These are phyloP conservation scores for Gnomoniopsis smithogilvyi DNA, from an alignment of 2,329 filamentous ascomycete genomes.

Conservation along the genomic window DNA sequence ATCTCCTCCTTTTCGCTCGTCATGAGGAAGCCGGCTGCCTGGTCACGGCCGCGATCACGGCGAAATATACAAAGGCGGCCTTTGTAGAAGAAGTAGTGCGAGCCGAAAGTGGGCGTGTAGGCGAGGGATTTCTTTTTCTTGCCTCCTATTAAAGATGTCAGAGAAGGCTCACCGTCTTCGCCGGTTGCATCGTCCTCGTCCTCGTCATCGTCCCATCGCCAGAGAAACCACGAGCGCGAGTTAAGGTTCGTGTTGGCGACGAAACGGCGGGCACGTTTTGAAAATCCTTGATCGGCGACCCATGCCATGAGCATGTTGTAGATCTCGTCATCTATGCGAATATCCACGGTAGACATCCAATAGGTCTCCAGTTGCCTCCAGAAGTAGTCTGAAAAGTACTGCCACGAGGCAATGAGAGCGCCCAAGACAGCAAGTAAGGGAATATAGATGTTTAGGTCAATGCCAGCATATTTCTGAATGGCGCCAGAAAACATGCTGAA, in stretches of 20 bases:
- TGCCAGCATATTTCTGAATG: conserved; percentile 52
- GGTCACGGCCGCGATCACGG: conserved; percentile 46
- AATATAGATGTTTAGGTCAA: conserved; percentile 62
- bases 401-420: conserved; percentile 46
- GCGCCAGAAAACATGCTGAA: conserved; percentile 56
- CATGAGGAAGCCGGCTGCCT: conserved; percentile 31
- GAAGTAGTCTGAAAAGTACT: conserved; percentile 48
- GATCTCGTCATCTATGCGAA: conserved; percentile 67
- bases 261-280: conserved; percentile 56
- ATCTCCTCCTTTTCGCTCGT: conserved; percentile 57
- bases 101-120: conserved; percentile 67
- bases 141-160: conserved; percentile 4
- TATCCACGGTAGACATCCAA: conserved; percentile 63
- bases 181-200: conserved; percentile 40
- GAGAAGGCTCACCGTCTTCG: conserved; percentile 25
- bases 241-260: conserved; percentile 62
- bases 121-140: conserved; percentile 47
- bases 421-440: conserved; percentile 52
- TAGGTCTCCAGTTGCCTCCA: conserved; percentile 47
- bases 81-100: conserved; percentile 67
- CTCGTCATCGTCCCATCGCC: conserved; percentile 41
- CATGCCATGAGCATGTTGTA: conserved; percentile 72
- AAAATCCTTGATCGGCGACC: conserved; percentile 61
- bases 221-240: conserved; percentile 48
- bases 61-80: conserved; percentile 56